Evolutionary conservation across 768 basidiomycete species (phyloP).

Genomic region (Kwoniella shandongensis): DNA sequence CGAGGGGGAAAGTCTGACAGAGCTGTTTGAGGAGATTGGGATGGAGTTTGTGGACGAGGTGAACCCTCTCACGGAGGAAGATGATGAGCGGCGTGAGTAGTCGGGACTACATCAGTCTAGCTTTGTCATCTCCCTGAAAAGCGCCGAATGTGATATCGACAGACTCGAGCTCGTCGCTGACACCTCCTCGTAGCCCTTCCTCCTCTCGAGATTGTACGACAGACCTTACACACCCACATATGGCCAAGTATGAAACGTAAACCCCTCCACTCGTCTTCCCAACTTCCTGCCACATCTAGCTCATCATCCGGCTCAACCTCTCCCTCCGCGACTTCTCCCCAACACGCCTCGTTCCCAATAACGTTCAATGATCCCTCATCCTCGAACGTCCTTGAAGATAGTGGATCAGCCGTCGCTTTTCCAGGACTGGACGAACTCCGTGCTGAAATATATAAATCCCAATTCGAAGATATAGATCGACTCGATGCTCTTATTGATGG

Average conservation of each 20-base stretch:
- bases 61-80: conserved; percentile 27
- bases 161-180: too few species aligned
- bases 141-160: too few species aligned
- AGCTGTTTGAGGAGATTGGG: conserved; percentile 19
- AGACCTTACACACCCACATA: conserved; percentile 46
- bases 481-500: conserved; percentile 13
- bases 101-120: neutral
- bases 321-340: neutral
- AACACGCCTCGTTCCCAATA: conserved; percentile 22
- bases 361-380: conserved; percentile 7
- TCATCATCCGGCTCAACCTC: conserved; percentile 6
- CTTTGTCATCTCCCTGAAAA: too few species aligned
- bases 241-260: conserved; percentile 47
- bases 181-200: conserved; percentile 22
- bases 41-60: conserved; percentile 26
- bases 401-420: conserved; percentile 19
- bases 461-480: conserved; percentile 10
- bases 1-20: neutral
- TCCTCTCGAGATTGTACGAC: conserved; percentile 31
- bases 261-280: conserved; percentile 10
- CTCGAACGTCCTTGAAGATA: too few species aligned
- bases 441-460: conserved; percentile 11
- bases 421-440: conserved; percentile 29
- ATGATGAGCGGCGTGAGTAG: conserved; percentile 41
- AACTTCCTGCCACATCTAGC: neutral